phyloP scores from a whole-genome alignment of 2,329 filamentous ascomycete species.

The Nectriaceae sp. region DNA sequence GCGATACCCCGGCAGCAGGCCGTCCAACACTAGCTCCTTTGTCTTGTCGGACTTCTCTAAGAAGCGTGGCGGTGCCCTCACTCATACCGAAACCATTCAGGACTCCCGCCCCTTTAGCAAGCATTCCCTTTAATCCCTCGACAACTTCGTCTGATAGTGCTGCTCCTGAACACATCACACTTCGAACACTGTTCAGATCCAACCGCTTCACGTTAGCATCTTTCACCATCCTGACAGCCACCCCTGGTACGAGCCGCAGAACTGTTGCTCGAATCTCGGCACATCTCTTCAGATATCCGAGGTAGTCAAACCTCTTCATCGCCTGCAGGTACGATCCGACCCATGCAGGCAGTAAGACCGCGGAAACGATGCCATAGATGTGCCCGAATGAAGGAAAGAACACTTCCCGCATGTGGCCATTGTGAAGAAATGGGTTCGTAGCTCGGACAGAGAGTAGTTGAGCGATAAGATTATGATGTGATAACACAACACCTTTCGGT shows the following conservation, averaged over 20 bases:
- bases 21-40: conserved; percentile 23
- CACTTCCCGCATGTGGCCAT: conserved; percentile 23
- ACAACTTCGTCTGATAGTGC: conserved; percentile 20
- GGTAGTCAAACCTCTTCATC: conserved; percentile 24
- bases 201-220: conserved; percentile 15
- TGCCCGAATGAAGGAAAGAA: conserved; percentile 31
- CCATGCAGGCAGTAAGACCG: conserved; percentile 21
- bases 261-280: conserved; percentile 20
- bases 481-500: conserved; percentile 24
- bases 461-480: conserved; percentile 25
- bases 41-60: conserved; percentile 16
- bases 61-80: conserved; percentile 22
- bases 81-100: conserved; percentile 29
- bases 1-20: conserved; percentile 16
- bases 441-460: conserved; percentile 19
- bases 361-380: conserved; percentile 27
- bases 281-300: conserved; percentile 19
- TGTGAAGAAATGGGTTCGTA: conserved; percentile 26
- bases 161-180: conserved; percentile 23
- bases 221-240: conserved; percentile 22
- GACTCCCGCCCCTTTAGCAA: conserved; percentile 13
- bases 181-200: conserved; percentile 17
- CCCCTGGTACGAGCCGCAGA: conserved; percentile 23
- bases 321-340: conserved; percentile 21
- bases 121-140: conserved; percentile 9